Conservation (phyloP, 176 grass and related monocot species). For the Areca catechu region DNA sequence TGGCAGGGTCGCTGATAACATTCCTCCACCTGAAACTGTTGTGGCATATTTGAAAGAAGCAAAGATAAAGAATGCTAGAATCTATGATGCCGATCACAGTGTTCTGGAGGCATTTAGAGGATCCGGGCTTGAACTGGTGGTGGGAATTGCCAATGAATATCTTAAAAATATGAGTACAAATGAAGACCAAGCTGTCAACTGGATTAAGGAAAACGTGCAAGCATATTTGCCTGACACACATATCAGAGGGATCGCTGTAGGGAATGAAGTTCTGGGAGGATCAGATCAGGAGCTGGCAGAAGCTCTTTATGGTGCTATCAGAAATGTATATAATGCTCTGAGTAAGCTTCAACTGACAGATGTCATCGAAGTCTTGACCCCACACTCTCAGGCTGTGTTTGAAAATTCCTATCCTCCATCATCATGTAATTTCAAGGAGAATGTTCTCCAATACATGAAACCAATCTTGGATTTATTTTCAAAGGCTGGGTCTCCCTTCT, state of each 20-base stretch:
- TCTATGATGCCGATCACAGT: constrained; percentile 6
- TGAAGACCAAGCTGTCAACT: background rate
- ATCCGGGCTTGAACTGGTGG: background rate
- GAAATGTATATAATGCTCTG: constrained; percentile 56
- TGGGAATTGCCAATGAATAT: background rate
- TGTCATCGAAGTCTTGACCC: constrained; percentile 54
- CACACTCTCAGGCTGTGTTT: constrained; percentile 66
- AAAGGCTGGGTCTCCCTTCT: constrained; percentile 71
- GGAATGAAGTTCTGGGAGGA: constrained; percentile 2
- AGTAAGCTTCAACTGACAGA: constrained; percentile 27
- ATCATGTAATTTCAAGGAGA: constrained; percentile 45
- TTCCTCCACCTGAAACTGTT: background rate
- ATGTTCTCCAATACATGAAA: constrained; percentile 30
- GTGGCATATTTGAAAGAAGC: background rate
- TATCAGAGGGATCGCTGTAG: background rate
- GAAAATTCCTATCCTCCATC: constrained; percentile 69
- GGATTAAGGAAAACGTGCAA: constrained; percentile 2
- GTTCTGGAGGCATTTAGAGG: background rate
- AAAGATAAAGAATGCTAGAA: background rate
- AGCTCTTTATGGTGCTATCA: constrained; percentile 53
- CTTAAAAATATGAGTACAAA: background rate
- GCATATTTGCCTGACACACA: constrained; percentile 2
- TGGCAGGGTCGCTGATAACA: background rate
- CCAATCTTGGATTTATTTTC: constrained; percentile 63
- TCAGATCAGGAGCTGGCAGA: constrained; percentile 1